Conservation (phyloP, 352 stramenopile species). For the Globisporangium takayamanum region DNA sequence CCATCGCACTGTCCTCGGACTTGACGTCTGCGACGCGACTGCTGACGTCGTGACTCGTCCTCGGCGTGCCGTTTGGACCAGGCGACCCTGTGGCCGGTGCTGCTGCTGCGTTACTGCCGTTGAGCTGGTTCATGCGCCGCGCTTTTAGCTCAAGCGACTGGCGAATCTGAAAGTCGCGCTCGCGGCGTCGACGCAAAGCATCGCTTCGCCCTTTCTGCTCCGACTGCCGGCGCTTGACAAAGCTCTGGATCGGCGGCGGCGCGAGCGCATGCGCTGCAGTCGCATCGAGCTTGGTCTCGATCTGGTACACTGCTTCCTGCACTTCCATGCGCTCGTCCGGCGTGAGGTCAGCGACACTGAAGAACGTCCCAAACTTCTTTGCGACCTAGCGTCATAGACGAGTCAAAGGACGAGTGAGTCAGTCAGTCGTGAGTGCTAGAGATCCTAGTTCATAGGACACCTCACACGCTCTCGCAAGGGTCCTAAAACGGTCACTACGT, state of each 20-base stretch:
- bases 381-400: conserved; percentile 24
- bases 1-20: conserved; percentile 57
- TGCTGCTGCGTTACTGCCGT: neutral
- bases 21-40: conserved; percentile 3
- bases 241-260: conserved; percentile 81
- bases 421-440: too few relatives aligned
- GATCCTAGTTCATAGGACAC: neutral
- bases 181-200: conserved; percentile 60
- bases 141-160: conserved; percentile 45
- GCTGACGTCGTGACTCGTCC: conserved; percentile 15
- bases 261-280: conserved; percentile 28
- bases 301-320: conserved; percentile 56
- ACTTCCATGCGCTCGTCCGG: conserved; percentile 49
- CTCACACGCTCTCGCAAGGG: neutral
- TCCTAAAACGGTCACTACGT: neutral
- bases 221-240: conserved; percentile 64
- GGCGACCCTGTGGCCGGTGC: neutral
- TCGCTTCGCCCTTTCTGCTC: conserved; percentile 75
- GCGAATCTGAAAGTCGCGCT: conserved; percentile 69
- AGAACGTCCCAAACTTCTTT: conserved; percentile 79
- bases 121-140: conserved; percentile 4
- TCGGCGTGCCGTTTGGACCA: conserved; percentile 11
- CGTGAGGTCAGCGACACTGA: conserved; percentile 39
- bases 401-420: too few relatives aligned
- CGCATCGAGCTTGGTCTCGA: conserved; percentile 53